These are phyloP conservation scores for Hyaloscypha variabilis DNA, from an alignment of 495 filamentous ascomycete species.

Conservation along the genomic window DNA sequence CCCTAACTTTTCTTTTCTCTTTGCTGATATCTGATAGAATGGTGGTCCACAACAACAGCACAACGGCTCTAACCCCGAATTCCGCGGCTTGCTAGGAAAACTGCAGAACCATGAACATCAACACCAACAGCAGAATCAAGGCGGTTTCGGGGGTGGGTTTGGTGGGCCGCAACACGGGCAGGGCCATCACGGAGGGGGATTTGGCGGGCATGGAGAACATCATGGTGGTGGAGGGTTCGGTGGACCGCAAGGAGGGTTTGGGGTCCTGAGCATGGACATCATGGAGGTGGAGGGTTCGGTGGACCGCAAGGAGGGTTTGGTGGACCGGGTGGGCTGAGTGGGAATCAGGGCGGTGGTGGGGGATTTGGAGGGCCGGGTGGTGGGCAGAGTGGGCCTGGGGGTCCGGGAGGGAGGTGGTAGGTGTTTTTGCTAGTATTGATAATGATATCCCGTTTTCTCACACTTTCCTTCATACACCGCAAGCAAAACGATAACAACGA, in stretches of 20 bases:
- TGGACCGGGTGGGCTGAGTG: background rate
- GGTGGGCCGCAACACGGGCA: background rate
- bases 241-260: background rate
- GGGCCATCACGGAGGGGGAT: background rate
- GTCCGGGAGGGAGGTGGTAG: constrained; percentile 2
- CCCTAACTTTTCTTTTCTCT: too few species aligned
- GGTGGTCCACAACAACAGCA: background rate
- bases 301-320: background rate
- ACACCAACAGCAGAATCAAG: background rate
- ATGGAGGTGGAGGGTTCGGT: background rate
- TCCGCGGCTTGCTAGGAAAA: constrained; percentile 1
- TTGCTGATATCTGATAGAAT: background rate
- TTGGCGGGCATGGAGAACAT: background rate
- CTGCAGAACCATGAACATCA: background rate
- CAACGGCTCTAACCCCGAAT: background rate
- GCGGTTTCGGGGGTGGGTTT: constrained; percentile 3
- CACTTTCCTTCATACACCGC: too few species aligned
- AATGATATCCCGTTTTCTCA: background rate
- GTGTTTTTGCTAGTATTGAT: background rate
- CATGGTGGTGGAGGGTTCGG: background rate
- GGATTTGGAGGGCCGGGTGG: background rate
- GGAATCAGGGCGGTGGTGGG: background rate
- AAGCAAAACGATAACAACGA: too few species aligned
- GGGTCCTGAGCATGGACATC: background rate
- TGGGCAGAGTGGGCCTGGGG: background rate